Evolutionary conservation across 495 filamentous ascomycete genomes (phyloP), one percentile per base, ranked within the genome.

Genomic region (Xylaria venustula): DNA sequence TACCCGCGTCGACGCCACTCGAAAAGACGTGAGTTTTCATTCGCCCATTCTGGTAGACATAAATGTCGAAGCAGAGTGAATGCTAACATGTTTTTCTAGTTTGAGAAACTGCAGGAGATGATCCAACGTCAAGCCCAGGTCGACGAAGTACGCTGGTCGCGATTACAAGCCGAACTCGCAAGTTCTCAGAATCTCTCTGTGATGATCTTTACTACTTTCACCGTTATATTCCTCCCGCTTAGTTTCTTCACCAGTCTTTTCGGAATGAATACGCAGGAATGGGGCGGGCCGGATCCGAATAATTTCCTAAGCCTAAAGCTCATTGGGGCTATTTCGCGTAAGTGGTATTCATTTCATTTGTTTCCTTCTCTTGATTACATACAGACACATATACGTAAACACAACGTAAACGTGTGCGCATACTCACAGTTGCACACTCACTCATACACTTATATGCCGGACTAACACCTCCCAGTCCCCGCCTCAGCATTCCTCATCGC

Each of bases 151-250:
- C 84, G 85, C 40, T 81, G 86, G 70, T 85, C 86, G 1, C 77
- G 87, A 1, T 74, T 85, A 60, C 83, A 88, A 57, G 83, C 85
- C 6, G 84, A 88, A 58, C 82, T 87, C 0, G 85, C 86, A 0
- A 82, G 83, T 30, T 81, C 79, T 37, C 86, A 88, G 63, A 85
- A 84, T 37, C 77, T 83, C 37, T 83, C 85, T 9, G 79, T 88
- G 23, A 87, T 88, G 84, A 85, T 88, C 22, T 88, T 89, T 66
- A 89, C 85, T 17, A 85, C 84, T 9, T 87, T 88, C 69, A 88
- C 83, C 22, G 84, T 89, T 58, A 83, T 88, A 22, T 88, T 88
- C 68, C 71, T 89, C 9, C 86, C 86, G 0, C 71, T 88, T 3
- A 84, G 81, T 19, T 89, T 89, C 73, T 88, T 89, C 68, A 88